Percentiles rank a stretch among this genome's conserved stretches.
Conservation (phyloP, 2,329 filamentous ascomycete species). For the Colletotrichum theobromicola region DNA sequence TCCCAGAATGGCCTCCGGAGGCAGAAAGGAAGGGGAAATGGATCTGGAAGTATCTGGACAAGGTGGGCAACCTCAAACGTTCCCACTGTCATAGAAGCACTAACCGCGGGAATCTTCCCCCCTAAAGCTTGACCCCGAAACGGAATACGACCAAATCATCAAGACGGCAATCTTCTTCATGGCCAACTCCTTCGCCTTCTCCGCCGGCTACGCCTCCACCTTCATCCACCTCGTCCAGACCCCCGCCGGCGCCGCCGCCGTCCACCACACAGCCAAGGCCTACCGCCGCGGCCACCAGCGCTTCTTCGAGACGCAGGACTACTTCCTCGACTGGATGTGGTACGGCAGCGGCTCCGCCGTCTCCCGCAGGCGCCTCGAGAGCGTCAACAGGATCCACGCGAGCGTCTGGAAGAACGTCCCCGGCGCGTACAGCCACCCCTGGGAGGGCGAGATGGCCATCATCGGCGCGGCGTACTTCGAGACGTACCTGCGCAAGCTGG, state of each 20-base stretch:
- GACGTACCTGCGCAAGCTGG: neutral
- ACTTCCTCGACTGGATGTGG: neutral
- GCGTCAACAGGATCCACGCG: neutral
- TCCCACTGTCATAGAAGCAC: neutral
- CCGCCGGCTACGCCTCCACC: neutral
- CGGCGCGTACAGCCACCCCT: neutral
- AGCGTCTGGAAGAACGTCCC: neutral
- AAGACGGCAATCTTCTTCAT: neutral
- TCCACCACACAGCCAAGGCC: neutral
- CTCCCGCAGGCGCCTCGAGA: neutral
- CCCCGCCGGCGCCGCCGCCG: neutral
- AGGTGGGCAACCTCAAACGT: neutral
- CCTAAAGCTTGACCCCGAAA: neutral
- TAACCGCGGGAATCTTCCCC: neutral
- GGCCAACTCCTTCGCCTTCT: neutral
- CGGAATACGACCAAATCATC: neutral
- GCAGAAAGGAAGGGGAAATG: neutral
- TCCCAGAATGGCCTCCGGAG: neutral
- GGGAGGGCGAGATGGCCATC: neutral
- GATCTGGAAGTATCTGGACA: neutral
- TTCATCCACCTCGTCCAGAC: neutral
- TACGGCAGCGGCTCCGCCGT: neutral
- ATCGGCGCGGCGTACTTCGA: neutral
- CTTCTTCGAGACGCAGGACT: neutral
- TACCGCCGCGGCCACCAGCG: neutral